Evolutionary conservation across 148 eudicot genomes (phyloP).

Genomic region (Chenopodium suecicum): DNA sequence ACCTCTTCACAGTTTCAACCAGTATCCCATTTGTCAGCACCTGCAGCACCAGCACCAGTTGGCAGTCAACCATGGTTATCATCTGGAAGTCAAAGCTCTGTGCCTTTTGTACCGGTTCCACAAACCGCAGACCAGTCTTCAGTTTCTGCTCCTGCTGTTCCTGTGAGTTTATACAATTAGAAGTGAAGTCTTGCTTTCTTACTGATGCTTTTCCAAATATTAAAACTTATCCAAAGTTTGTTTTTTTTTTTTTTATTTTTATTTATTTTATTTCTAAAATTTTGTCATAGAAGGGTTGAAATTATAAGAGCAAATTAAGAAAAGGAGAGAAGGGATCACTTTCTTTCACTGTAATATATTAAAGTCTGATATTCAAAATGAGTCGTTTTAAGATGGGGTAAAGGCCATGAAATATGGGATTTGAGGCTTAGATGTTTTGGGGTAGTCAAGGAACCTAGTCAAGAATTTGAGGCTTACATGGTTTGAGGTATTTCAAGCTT

Average conservation of each 20-base stretch:
- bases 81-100: slow-evolving; percentile 57
- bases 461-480: no score
- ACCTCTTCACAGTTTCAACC: slow-evolving; percentile 58
- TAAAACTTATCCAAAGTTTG: no score
- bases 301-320: background rate
- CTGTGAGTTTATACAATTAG: slow-evolving; percentile 29
- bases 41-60: slow-evolving; percentile 50
- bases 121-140: slow-evolving; percentile 59
- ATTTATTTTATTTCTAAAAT: no score
- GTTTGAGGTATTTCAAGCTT: no score
- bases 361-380: background rate
- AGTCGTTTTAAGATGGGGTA: background rate
- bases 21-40: slow-evolving; percentile 50
- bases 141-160: slow-evolving; percentile 28
- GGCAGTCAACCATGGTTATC: slow-evolving; percentile 76
- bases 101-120: slow-evolving; percentile 47
- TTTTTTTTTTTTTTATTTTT: no score
- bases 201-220: background rate
- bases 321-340: background rate
- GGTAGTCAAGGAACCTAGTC: background rate
- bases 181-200: background rate
- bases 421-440: background rate
- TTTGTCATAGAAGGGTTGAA: background rate
- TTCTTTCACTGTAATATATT: background rate
- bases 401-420: background rate